Conservation (phyloP, 441 rosid species). For the Adansonia rubrostipa region DNA sequence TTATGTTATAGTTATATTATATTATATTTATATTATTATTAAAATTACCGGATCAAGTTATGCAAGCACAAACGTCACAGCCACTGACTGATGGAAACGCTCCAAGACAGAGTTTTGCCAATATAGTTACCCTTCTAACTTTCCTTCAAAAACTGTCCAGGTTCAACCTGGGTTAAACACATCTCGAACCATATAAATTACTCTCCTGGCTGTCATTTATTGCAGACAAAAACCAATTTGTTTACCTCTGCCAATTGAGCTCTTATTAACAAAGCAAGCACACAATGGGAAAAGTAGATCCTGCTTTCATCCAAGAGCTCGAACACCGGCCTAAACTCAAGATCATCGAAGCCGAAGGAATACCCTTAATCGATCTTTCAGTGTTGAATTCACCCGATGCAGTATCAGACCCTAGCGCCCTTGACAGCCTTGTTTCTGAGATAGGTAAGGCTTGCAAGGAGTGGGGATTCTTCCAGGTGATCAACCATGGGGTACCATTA, state of each 20-base stretch:
- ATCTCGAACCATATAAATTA: background rate
- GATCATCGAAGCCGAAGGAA: conserved; percentile 44
- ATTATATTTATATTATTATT: too few species aligned
- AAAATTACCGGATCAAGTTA: too few species aligned
- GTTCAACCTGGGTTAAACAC: background rate
- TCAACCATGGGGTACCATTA: conserved; percentile 65
- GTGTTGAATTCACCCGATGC: background rate
- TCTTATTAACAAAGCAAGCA: background rate
- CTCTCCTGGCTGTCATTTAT: background rate
- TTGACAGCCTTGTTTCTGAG: conserved; percentile 35
- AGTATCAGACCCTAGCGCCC: conserved; percentile 21
- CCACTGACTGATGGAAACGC: background rate
- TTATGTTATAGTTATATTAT: too few species aligned
- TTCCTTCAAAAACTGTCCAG: background rate
- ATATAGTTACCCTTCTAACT: background rate
- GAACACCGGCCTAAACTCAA: conserved; percentile 57
- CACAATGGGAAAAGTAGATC: conserved; percentile 59
- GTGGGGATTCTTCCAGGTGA: conserved; percentile 76
- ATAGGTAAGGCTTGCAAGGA: conserved; percentile 59
- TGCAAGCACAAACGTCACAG: background rate
- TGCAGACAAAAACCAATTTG: background rate
- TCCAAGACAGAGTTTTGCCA: background rate
- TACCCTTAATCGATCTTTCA: conserved; percentile 72
- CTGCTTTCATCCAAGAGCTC: conserved; percentile 55
- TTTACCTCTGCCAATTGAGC: background rate